Conservation (phyloP, 306 rosid species). For the Elaeagnus macrophylla region DNA sequence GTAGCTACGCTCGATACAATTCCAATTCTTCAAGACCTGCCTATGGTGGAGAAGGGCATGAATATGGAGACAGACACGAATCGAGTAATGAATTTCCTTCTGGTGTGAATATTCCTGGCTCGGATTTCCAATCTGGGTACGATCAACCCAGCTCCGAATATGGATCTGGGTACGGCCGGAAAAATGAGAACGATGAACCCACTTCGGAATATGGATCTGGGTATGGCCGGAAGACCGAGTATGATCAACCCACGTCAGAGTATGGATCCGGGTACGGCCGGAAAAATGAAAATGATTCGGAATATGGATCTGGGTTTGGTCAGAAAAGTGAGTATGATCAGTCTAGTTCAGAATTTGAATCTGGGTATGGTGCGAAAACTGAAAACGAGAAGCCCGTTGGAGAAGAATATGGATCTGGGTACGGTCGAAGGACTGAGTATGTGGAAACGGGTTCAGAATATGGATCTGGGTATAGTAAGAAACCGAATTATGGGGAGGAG, state of each 20-base stretch:
- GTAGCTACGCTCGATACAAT: slow-evolving; percentile 55
- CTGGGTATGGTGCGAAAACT: slow-evolving; percentile 1
- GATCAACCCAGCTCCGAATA: background rate
- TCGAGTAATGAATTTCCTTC: slow-evolving; percentile 22
- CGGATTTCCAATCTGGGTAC: background rate
- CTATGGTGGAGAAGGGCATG: slow-evolving; percentile 2
- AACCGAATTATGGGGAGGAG: slow-evolving; percentile 37
- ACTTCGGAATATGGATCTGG: background rate
- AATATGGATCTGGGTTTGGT: slow-evolving; percentile 3
- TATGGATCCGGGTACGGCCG: background rate
- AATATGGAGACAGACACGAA: slow-evolving; percentile 18
- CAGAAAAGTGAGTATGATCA: background rate
- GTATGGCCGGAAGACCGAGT: background rate
- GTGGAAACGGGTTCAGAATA: slow-evolving; percentile 12
- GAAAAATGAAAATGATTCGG: background rate
- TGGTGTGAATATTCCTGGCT: slow-evolving; percentile 14
- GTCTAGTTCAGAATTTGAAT: background rate
- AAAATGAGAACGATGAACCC: background rate
- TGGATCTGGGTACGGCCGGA: background rate
- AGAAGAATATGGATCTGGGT: slow-evolving; percentile 4
- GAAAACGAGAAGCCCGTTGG: background rate
- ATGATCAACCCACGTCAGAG: background rate
- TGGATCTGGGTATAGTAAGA: slow-evolving; percentile 29
- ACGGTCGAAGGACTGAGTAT: slow-evolving; percentile 12
- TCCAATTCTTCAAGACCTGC: slow-evolving; percentile 35